phyloP scores from a whole-genome alignment of 495 filamentous ascomycete genomes.

The Penicillium malachiteum region DNA sequence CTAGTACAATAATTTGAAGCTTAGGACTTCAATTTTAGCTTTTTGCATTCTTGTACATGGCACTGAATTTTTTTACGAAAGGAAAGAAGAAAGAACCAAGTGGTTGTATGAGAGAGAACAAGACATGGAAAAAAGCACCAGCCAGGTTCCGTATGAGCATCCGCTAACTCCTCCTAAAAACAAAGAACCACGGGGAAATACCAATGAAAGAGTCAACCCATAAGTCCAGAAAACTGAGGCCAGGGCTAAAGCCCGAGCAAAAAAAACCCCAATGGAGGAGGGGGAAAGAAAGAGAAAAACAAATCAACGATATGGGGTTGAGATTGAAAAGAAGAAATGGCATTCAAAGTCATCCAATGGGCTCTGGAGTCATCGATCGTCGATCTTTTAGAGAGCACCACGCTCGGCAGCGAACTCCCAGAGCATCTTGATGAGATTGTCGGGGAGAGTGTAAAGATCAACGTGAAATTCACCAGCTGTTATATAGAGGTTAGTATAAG shows the following conservation, averaged over 20 bases:
- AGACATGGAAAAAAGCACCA: constrained; percentile 12
- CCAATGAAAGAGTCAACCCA: neutral
- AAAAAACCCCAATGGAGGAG: neutral
- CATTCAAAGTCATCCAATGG: neutral
- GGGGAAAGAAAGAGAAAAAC: no score
- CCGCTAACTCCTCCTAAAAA: constrained; percentile 23
- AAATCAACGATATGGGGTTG: neutral
- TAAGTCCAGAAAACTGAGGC: neutral
- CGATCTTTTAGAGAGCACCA: constrained; percentile 32
- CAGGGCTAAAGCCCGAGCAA: neutral
- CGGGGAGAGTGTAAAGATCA: constrained; percentile 93
- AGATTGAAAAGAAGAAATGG: neutral
- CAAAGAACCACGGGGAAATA: neutral
- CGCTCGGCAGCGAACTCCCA: constrained; percentile 76
- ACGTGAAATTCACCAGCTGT: constrained; percentile 97
- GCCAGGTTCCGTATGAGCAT: constrained; percentile 15
- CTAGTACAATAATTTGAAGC: no score
- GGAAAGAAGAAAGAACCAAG: neutral
- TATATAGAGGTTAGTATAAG: neutral
- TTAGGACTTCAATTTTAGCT: no score
- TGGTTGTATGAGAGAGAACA: neutral
- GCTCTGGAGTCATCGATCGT: neutral
- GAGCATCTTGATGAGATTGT: constrained; percentile 75
- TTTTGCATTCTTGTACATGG: no score
- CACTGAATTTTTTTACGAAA: constrained; percentile 7